Base-by-base conservation (phyloP, 1,284 basidiomycete genomes). In the Filobasidium uniguttulatum region DNA sequence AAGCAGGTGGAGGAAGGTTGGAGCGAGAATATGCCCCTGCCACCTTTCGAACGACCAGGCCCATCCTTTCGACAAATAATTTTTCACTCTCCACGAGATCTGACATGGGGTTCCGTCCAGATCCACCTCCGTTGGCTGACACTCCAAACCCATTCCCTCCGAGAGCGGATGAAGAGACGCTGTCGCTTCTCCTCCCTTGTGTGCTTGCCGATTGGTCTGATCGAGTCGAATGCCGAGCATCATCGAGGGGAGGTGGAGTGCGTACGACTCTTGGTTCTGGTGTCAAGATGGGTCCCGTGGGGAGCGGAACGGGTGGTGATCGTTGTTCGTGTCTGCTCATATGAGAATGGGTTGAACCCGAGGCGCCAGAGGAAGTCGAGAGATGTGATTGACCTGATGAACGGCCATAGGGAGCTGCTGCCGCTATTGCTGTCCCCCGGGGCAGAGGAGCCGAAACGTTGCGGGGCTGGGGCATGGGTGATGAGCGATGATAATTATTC, bases 21-120 rank as follows among this genome's bases (percentile, higher is more conserved):
- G 81, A 79, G 35, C 88, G 75, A 12, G 90, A 96, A 93, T 93
- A 98, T 48, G 94, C 94, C 23, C 83, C 82, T 3, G 94, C 94
- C 7, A 96, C 86, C 78, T 86, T 88, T 62, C 88, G 79, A 60
- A 98, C 94, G 59, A 96, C 79, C 45, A 83, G 82, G 20, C 87
- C 82, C 36, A 98, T 73, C 59, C 88, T 78, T 31, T 91, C 87
- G n/a, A 96, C 87, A 70, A 94, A 98, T 28, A 76, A 65, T 69
- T 82, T 86, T 72, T 98, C 94, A 8, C 86, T 93, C 61, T 93
- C 85, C 56, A 97, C 83, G 55, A 98, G 80, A 70, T 98, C 93
- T 12, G 78, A 77, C 53, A 98, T 75, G 23, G 89, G 53, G n/a
- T 49, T 49, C 4, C 35, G 30, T 1, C 33, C 30, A 26, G 19